Base-by-base conservation (phyloP, 768 basidiomycete species). In the Hemileccinum impolitum region DNA sequence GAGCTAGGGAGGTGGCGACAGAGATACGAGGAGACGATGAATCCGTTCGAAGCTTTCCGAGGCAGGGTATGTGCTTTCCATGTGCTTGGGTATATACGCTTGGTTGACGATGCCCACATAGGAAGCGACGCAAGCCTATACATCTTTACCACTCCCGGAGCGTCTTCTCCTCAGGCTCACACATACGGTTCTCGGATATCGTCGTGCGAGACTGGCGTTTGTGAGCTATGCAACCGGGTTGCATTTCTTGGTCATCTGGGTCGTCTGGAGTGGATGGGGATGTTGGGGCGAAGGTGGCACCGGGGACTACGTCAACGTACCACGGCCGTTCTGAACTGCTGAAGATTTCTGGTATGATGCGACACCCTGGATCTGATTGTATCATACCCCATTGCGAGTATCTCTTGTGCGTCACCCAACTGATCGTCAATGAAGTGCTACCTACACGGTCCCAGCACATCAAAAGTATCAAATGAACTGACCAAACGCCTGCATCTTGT, bases 41-140 rank as follows among this genome's bases (percentile, higher is more conserved):
- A 99, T 62, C 95, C 96, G 0, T 99, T 99, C 64, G 94, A 97
- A 67, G 93, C 88, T 7, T 98, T 99, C 77, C 83, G 93, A 54
- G 93, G 95, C 2, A 76, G 93, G 66, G 95, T 96, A 59, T 56
- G 93, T 80, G 6, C 4, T 5, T 49, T 26, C 17, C 23, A 4
- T 19, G 26, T 25, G 19, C 39, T 47, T 11, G 11, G 19, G 23
- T 23, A 23, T 23, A 15, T 15, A 13, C 23, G 3, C 9, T 21
- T 14, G 1, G 14, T 9, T 45, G 37, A 54, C 39, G n/a, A 17
- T n/a, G 19, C 3, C 2, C 1, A 37, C 64, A 38, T 64, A 98
- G 95, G 96, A 98, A 73, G 92, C 93, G 26, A 87, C 89, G n/a
- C 75, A 94, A 48, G 95, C 92, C 1, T 93, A 95, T 47, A 84